A percentile compares a stretch with the other conserved stretches of the same genome.
These are phyloP conservation scores for Picochlorum sp. DNA, from an alignment of 139 green algal genomes.

Conservation along the genomic window DNA sequence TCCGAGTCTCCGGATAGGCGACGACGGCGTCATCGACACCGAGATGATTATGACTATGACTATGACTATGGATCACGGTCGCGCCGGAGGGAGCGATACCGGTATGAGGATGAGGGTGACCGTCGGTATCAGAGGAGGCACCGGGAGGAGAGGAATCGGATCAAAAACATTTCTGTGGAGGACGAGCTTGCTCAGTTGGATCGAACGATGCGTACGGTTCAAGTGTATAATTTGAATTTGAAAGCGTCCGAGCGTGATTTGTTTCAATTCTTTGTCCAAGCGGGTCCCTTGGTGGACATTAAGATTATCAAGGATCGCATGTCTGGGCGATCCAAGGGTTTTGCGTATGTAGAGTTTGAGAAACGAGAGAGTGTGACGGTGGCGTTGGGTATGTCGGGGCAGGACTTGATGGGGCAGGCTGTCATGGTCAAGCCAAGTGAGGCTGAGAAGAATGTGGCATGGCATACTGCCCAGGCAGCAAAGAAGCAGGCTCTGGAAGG, in stretches of 20 bases:
- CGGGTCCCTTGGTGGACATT: conserved; percentile 74
- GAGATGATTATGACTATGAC: conserved; percentile 2
- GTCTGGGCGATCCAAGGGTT: conserved; percentile 82
- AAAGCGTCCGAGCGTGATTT: conserved; percentile 77
- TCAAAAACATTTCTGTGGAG: conserved; percentile 49
- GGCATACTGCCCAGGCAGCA: conserved; percentile 60
- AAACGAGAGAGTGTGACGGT: conserved; percentile 66
- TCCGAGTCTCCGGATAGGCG: neutral
- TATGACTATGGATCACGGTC: neutral
- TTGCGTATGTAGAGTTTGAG: conserved; percentile 94
- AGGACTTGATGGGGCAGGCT: conserved; percentile 68
- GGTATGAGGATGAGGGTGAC: neutral
- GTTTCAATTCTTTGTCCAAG: conserved; percentile 74
- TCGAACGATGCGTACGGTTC: conserved; percentile 76
- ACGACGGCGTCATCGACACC: neutral
- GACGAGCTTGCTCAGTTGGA: conserved; percentile 64
- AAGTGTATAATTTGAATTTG: conserved; percentile 80
- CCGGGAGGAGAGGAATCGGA: neutral
- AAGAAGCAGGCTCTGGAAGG: conserved; percentile 13
- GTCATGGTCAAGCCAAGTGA: conserved; percentile 93
- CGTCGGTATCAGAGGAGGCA: neutral
- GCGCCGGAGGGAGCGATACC: too few species aligned
- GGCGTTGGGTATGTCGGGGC: conserved; percentile 77
- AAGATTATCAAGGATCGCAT: conserved; percentile 88
- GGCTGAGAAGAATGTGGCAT: conserved; percentile 92